Conservation (phyloP, 2,329 filamentous ascomycete species). For the Kalmusia sp. region DNA sequence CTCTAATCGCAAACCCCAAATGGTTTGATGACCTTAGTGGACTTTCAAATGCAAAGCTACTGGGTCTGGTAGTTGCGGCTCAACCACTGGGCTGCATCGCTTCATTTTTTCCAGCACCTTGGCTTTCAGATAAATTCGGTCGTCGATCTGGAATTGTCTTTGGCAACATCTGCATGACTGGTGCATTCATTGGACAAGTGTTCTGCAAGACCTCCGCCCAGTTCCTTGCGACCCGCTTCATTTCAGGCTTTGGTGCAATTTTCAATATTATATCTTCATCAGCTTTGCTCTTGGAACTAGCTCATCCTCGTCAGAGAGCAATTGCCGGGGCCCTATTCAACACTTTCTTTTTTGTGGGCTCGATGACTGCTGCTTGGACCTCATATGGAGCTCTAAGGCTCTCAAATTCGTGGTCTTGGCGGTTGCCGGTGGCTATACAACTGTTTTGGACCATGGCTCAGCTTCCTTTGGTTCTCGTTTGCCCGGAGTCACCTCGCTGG, state of each 20-base stretch:
- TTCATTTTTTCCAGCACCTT: conserved; percentile 27
- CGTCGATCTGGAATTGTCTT: conserved; percentile 18
- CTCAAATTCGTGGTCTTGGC: conserved; percentile 19
- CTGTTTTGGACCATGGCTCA: conserved; percentile 15
- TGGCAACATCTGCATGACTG: conserved; percentile 19
- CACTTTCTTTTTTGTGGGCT: conserved; percentile 22
- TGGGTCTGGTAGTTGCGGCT: conserved; percentile 22
- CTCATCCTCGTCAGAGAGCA: conserved; percentile 21
- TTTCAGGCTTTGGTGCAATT: conserved; percentile 18
- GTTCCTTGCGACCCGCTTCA: conserved; percentile 16
- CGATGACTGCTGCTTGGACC: conserved; percentile 16
- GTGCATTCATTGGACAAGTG: conserved; percentile 16
- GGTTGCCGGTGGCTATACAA: conserved; percentile 16
- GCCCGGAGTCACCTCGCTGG: conserved; percentile 67
- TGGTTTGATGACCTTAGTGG: conserved; percentile 16
- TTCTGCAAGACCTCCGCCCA: conserved; percentile 10
- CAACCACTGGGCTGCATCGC: conserved; percentile 23
- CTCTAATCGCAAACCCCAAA: conserved; percentile 19
- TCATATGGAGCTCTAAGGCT: conserved; percentile 16
- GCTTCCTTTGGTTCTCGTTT: conserved; percentile 11
- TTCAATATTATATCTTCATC: conserved; percentile 20
- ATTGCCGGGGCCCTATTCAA: conserved; percentile 24
- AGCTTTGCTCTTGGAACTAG: conserved; percentile 21
- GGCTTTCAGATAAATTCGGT: conserved; percentile 23
- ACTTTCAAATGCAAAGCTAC: conserved; percentile 10